Conservation (phyloP, 2,329 filamentous ascomycete genomes). For the Aspergillus bombycis region DNA sequence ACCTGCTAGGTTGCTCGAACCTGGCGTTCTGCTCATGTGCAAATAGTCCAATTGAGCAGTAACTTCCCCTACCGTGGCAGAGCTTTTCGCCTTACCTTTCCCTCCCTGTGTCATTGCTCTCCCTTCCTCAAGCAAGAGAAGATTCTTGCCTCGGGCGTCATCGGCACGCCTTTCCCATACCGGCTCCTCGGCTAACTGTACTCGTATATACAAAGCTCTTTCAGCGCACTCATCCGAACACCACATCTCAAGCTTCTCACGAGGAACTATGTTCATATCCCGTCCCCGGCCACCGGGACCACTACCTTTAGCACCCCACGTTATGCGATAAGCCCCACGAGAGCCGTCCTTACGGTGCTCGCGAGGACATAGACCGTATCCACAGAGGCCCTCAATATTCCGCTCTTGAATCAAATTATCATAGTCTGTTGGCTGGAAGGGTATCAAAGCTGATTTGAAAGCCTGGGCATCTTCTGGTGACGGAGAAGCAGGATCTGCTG, state of each 20-base stretch:
- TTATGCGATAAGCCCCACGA: conserved; percentile 69
- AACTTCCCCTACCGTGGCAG: conserved; percentile 31
- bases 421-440: conserved; percentile 87
- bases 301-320: conserved; percentile 57
- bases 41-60: conserved; percentile 25
- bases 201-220: conserved; percentile 80
- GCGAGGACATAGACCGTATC: conserved; percentile 76
- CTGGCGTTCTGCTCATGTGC: conserved; percentile 19
- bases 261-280: conserved; percentile 67
- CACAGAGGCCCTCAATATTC: conserved; percentile 80
- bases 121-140: conserved; percentile 70
- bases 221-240: conserved; percentile 79
- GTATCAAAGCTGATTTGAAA: conserved; percentile 68
- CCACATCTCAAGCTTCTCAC: conserved; percentile 79
- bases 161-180: conserved; percentile 76
- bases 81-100: conserved; percentile 22
- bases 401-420: conserved; percentile 87
- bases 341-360: conserved; percentile 61
- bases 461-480: conserved; percentile 62
- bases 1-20: conserved; percentile 23
- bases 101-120: conserved; percentile 26
- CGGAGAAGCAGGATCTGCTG: conserved; percentile 56
- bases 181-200: conserved; percentile 82
- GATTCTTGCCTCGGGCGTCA: conserved; percentile 49
- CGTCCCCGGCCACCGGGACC: conserved; percentile 52